Evolutionary conservation across 352 stramenopile genomes (phyloP), one percentile per base, ranked within the genome.

Genomic region (Pythium brachiatum): DNA sequence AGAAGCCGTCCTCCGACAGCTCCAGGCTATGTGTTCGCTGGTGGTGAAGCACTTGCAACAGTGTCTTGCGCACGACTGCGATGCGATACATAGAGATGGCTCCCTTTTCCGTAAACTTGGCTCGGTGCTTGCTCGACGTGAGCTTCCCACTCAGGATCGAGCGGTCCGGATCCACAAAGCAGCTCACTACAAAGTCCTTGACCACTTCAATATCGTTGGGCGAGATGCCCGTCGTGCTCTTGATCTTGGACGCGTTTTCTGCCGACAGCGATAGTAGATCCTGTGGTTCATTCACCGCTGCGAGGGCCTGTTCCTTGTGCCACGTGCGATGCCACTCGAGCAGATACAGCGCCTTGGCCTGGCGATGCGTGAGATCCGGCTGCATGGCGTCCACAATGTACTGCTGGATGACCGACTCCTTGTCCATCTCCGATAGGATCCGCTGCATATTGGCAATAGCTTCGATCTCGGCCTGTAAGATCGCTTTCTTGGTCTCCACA

Each of bases 181-280:
- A 94, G 55, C 79, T 90, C 20, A 74, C 77, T n/a, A 94, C 66
- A 62, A 94, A 94, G 44, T 94, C 83, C 63, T 92, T 94, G 61
- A 94, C 91, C 38, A 94, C 75, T 48, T 94, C 81, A 13, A 92
- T 65, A 47, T 94, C 86, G 43, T 86, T 89, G 2, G 66, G 58
- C 0, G 79, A 91, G 1, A 94, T 70, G 13, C 83, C 82, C 0
- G 59, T 73, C 9, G 15, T 47, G 13, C 71, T 71, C 51, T 90
- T 90, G 32, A 92, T 43, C 44, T 83, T 83, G 20, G 68, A 32
- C 2, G 76, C 58, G 50, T 92, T 78, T 9, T 88, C 81, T 4
- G 60, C 61, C 4, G 70, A 52, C 15, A 89, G 51, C 29, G 56
- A 68, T 11, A 94, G 43, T 23, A 78, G 86, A 47, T 83, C 83